These are phyloP conservation scores for Russula lepida DNA, from an alignment of 768 basidiomycete genomes.

Conservation along the genomic window DNA sequence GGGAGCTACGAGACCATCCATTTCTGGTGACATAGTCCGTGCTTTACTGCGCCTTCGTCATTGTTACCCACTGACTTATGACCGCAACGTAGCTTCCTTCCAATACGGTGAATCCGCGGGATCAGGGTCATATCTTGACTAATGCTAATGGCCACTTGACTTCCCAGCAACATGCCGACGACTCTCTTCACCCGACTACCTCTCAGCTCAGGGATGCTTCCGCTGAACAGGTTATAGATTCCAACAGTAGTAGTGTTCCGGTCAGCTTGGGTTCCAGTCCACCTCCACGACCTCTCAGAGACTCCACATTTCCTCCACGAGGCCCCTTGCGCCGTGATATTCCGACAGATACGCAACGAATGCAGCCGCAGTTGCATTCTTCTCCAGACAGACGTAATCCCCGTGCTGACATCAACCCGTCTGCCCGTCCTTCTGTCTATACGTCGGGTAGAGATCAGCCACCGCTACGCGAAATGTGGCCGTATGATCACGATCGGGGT, in stretches of 20 bases:
- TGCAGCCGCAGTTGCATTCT: background rate
- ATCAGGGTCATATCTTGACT: background rate
- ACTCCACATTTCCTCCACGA: background rate
- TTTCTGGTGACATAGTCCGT: slow-evolving; percentile 2
- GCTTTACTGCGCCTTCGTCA: background rate
- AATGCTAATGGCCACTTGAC: background rate
- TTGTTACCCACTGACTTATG: background rate
- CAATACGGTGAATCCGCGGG: background rate
- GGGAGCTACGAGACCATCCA: background rate
- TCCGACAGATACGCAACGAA: background rate
- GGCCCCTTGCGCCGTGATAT: background rate
- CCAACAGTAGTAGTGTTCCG: background rate
- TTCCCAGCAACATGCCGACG: background rate
- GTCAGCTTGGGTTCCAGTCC: background rate
- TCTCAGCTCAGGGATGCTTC: slow-evolving; percentile 1
- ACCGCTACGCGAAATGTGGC: slow-evolving; percentile 29
- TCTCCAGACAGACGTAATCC: slow-evolving; percentile 9
- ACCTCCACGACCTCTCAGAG: background rate
- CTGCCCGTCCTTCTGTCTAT: slow-evolving; percentile 24
- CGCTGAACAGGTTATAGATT: background rate
- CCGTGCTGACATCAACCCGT: slow-evolving; percentile 19
- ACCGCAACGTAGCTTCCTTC: background rate
- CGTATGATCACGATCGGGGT: slow-evolving; percentile 29
- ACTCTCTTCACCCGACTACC: background rate
- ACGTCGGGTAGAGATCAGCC: slow-evolving; percentile 21